These are phyloP conservation scores for Cercospora canescens DNA, from an alignment of 2,329 filamentous ascomycete genomes.

Conservation along the genomic window DNA sequence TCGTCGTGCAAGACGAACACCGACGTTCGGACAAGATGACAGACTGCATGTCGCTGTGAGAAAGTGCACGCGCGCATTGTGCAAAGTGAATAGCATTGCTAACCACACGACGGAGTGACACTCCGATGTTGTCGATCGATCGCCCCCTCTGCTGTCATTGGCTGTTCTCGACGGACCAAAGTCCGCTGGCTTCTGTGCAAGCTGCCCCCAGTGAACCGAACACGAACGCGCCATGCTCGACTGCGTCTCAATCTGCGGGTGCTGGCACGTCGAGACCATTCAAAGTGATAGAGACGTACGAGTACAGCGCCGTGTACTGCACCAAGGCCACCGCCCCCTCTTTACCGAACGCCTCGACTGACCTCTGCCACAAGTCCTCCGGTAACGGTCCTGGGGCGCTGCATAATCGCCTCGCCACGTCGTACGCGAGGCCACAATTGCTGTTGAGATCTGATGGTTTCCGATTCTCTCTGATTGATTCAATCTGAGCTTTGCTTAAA, in stretches of 20 bases:
- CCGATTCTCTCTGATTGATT: slow-evolving; percentile 18
- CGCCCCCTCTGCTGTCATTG: neutral
- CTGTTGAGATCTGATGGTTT: slow-evolving; percentile 26
- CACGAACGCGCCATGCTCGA: neutral
- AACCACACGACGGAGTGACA: neutral
- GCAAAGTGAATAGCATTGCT: too few species aligned
- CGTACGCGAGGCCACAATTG: slow-evolving; percentile 24
- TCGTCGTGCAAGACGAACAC: neutral
- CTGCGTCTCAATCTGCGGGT: neutral
- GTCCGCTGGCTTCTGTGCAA: neutral
- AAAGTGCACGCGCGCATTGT: too few species aligned
- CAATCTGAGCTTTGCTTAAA: slow-evolving; percentile 17
- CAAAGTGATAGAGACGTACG: slow-evolving; percentile 26
- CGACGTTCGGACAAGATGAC: neutral
- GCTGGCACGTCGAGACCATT: slow-evolving; percentile 28
- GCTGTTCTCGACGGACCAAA: neutral
- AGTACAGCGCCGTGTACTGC: slow-evolving; percentile 29
- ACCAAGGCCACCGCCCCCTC: slow-evolving; percentile 28
- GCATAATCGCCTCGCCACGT: slow-evolving; percentile 25
- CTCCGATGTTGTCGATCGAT: neutral
- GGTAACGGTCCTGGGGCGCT: slow-evolving; percentile 23
- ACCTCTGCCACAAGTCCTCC: slow-evolving; percentile 21
- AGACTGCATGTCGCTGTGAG: neutral
- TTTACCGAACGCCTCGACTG: slow-evolving; percentile 24
- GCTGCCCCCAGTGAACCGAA: neutral